Evolutionary conservation across 73 alveolate species (phyloP).

Genomic region (Paraurostyla sp.): DNA sequence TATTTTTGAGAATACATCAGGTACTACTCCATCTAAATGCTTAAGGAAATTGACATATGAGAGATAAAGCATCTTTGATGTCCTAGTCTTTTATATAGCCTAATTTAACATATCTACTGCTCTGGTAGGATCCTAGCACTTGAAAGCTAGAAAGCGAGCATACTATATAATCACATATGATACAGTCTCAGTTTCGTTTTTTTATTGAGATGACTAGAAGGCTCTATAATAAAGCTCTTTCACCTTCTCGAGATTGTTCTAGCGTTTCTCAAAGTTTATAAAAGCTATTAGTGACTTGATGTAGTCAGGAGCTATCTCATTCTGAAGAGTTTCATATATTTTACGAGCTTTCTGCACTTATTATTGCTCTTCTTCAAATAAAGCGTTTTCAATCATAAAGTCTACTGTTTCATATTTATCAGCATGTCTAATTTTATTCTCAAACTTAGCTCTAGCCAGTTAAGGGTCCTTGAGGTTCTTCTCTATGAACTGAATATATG

Average conservation of each 20-base stretch:
- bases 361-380: slow-evolving; percentile 47
- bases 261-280: slow-evolving; percentile 61
- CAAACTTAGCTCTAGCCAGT: slow-evolving; percentile 59
- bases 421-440: slow-evolving; percentile 40
- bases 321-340: slow-evolving; percentile 15
- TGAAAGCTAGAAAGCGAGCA: slow-evolving; percentile 55
- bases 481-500: slow-evolving; percentile 53
- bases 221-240: slow-evolving; percentile 53
- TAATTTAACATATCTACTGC: slow-evolving; percentile 41
- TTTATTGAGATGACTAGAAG: neutral
- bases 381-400: slow-evolving; percentile 41
- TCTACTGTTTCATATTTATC: slow-evolving; percentile 28
- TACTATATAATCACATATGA: slow-evolving; percentile 3
- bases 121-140: slow-evolving; percentile 42
- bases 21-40: slow-evolving; percentile 25
- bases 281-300: slow-evolving; percentile 51
- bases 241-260: slow-evolving; percentile 57
- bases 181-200: neutral
- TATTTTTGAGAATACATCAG: slow-evolving; percentile 25
- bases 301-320: slow-evolving; percentile 60
- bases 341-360: slow-evolving; percentile 39
- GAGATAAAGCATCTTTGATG: slow-evolving; percentile 31
- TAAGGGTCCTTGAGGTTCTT: slow-evolving; percentile 31
- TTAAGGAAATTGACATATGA: slow-evolving; percentile 32
- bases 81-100: slow-evolving; percentile 3